These are phyloP conservation scores for Fusarium subglutinans DNA, from an alignment of 2,329 filamentous ascomycete species.

Conservation along the genomic window DNA sequence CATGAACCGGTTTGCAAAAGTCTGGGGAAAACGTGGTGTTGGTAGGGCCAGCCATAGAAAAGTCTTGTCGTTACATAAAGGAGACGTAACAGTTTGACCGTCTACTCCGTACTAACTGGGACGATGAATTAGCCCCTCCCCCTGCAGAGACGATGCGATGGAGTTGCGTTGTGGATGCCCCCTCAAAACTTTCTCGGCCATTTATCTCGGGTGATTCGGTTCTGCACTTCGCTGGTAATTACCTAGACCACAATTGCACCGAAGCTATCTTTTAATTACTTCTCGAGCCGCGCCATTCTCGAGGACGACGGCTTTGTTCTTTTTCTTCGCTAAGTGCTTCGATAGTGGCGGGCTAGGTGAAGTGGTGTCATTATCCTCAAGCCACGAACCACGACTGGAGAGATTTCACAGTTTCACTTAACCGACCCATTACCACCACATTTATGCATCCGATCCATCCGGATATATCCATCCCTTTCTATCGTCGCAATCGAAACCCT, in stretches of 20 bases:
- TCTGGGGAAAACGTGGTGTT: constrained; percentile 36
- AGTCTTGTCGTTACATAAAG: constrained; percentile 38
- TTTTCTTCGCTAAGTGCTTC: background rate
- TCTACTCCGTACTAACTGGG: background rate
- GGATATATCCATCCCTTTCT: background rate
- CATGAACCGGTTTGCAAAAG: background rate
- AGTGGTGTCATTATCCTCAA: background rate
- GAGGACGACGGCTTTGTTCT: background rate
- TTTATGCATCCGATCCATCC: background rate
- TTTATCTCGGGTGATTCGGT: background rate
- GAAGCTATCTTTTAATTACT: background rate
- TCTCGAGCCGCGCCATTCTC: background rate
- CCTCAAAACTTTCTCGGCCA: background rate
- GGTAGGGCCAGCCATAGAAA: constrained; percentile 33
- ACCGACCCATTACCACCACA: background rate
- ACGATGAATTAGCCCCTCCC: background rate
- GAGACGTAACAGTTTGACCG: constrained; percentile 36
- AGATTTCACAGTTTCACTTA: background rate
- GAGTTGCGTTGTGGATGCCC: background rate
- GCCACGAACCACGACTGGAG: background rate
- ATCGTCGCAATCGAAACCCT: background rate
- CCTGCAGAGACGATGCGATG: background rate
- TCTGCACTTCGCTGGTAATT: background rate
- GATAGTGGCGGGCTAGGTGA: background rate
- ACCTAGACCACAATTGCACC: background rate